Percentiles rank a stretch among this genome's conserved stretches.
Evolutionary conservation across 352 stramenopile genomes (phyloP).

Genomic region (Phytophthora constricta): DNA sequence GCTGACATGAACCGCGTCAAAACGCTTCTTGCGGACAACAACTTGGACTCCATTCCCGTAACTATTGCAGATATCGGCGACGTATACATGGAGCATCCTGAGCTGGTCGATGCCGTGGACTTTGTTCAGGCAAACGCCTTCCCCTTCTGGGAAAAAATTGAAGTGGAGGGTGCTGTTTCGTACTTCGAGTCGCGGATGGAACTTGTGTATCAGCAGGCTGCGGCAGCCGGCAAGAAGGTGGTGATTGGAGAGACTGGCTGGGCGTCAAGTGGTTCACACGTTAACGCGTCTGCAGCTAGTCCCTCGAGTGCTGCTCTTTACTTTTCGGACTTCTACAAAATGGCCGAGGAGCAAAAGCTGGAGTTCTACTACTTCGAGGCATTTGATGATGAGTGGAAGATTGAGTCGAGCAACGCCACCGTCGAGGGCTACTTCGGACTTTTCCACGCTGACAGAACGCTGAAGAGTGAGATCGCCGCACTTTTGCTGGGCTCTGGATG

Average conservation of each 20-base stretch:
- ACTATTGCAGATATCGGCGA: conserved; percentile 77
- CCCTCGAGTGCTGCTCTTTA: conserved; percentile 55
- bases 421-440: conserved; percentile 74
- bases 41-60: conserved; percentile 45
- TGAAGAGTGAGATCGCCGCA: conserved; percentile 53
- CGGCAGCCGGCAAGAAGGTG: conserved; percentile 46
- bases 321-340: conserved; percentile 59
- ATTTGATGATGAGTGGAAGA: conserved; percentile 74
- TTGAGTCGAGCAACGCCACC: conserved; percentile 38
- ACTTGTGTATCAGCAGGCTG: conserved; percentile 41
- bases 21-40: conserved; percentile 21
- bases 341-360: conserved; percentile 49
- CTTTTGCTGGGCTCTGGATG: conserved; percentile 32
- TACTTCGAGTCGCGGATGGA: conserved; percentile 54
- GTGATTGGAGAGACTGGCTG: conserved; percentile 78
- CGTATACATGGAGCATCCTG: conserved; percentile 55
- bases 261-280: conserved; percentile 48
- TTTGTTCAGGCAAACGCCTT: conserved; percentile 70
- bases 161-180: conserved; percentile 35
- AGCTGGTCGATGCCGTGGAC: conserved; percentile 58
- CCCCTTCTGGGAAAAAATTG: conserved; percentile 71
- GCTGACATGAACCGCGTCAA: conserved; percentile 54
- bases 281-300: conserved; percentile 49
- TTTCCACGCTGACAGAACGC: conserved; percentile 45
- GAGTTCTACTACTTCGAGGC: conserved; percentile 78